Conservation (phyloP, 805 yeast species). For the Yueomyces sp. region DNA sequence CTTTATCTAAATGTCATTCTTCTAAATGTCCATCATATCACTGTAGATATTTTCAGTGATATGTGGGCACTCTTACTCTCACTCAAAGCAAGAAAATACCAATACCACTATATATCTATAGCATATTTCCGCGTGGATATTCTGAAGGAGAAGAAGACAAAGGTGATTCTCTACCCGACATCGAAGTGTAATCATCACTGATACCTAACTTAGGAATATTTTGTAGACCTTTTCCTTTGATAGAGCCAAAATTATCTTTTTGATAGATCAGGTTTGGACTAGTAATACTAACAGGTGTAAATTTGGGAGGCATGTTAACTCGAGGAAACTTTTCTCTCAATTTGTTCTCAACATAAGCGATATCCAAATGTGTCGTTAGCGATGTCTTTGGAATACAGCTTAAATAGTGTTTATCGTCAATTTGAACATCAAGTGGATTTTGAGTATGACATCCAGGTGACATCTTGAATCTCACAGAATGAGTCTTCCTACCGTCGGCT, state of each 20-base stretch:
- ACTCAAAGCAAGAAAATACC: no score
- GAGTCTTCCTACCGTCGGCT: constrained; percentile 58
- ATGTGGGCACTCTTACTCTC: no score
- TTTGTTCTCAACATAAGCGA: constrained; percentile 74
- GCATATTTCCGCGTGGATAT: background rate
- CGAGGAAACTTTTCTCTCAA: constrained; percentile 71
- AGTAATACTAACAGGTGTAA: constrained; percentile 77
- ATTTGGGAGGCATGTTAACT: constrained; percentile 81
- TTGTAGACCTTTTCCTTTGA: no score
- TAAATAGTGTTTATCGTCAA: constrained; percentile 91
- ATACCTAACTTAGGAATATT: no score
- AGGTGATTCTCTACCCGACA: background rate
- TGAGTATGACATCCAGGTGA: constrained; percentile 98
- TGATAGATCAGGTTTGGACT: constrained; percentile 34
- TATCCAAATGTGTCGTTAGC: constrained; percentile 84
- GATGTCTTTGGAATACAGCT: constrained; percentile 88
- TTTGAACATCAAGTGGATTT: constrained; percentile 91
- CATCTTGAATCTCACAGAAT: constrained; percentile 78
- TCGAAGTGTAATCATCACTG: no score
- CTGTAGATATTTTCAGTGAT: no score
- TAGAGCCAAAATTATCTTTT: no score
- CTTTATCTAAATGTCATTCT: no score
- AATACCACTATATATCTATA: no score
- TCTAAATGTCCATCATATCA: no score
- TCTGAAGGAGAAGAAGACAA: background rate